Percentiles rank a stretch among this genome's conserved stretches.
Evolutionary conservation across 225 moss, liverwort and hornwort genomes (phyloP).

Genomic region (Lunularia cruciata): DNA sequence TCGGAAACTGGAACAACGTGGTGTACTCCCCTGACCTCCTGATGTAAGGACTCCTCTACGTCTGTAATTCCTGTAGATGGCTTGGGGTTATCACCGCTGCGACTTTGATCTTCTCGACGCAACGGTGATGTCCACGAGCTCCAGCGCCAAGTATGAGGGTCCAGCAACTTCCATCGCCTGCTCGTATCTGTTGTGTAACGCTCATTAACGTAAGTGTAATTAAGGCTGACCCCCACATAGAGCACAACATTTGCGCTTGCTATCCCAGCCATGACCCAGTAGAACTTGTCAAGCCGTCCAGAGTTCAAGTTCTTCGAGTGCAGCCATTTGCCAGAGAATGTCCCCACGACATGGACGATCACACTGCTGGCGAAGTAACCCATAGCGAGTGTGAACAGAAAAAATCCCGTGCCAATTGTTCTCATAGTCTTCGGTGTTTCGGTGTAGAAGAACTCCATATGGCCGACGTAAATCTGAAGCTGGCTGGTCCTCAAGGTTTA

Average conservation of each 20-base stretch:
- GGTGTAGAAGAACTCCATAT: conserved; percentile 67
- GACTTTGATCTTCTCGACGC: background rate
- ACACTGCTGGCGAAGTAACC: conserved; percentile 54
- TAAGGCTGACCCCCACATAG: conserved; percentile 11
- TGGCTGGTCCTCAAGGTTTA: background rate
- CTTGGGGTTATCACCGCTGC: background rate
- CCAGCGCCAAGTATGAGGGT: background rate
- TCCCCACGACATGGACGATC: conserved; percentile 39
- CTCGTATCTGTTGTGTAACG: conserved; percentile 9
- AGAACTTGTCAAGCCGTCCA: conserved; percentile 27
- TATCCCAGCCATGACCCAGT: conserved; percentile 30
- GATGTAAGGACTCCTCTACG: too few relatives aligned
- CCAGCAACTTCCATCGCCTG: conserved; percentile 10
- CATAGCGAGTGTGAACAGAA: conserved; percentile 55
- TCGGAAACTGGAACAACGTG: too few relatives aligned
- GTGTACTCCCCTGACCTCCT: too few relatives aligned
- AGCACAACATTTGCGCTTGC: conserved; percentile 19
- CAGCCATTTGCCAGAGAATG: conserved; percentile 6
- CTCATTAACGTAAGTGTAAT: conserved; percentile 26
- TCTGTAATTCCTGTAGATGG: too few relatives aligned
- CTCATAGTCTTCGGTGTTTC: conserved; percentile 62
- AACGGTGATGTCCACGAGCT: background rate
- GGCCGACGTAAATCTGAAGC: conserved; percentile 37
- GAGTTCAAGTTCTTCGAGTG: conserved; percentile 4
- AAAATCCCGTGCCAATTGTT: conserved; percentile 57